A percentile compares a stretch with the other conserved stretches of the same genome.
phyloP scores from a whole-genome alignment of 345 rosid genomes.

The Citrus sp. region DNA sequence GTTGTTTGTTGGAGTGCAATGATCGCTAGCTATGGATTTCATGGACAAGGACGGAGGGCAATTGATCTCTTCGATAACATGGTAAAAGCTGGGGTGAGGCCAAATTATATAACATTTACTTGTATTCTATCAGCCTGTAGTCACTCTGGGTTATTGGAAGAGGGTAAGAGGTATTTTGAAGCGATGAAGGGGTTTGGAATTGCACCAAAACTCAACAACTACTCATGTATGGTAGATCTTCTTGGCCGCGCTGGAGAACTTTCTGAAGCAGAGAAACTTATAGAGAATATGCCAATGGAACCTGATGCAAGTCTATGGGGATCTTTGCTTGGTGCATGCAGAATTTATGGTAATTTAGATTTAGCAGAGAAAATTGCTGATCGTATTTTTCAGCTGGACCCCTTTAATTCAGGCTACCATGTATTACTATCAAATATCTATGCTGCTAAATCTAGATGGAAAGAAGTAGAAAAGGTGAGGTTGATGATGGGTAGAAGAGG shows the following conservation, averaged over 20 bases:
- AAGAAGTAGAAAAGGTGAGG: conserved; percentile 6
- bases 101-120: conserved; percentile 6
- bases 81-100: not conserved
- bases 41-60: not conserved
- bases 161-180: conserved; percentile 1
- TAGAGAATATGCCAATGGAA: not conserved
- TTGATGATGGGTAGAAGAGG: conserved; percentile 1
- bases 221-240: conserved; percentile 1
- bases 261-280: conserved; percentile 1
- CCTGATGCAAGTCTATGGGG: conserved; percentile 10
- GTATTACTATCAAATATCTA: conserved; percentile 1
- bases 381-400: conserved; percentile 1
- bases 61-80: conserved; percentile 1
- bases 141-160: conserved; percentile 4
- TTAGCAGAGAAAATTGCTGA: conserved; percentile 7
- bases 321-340: conserved; percentile 5
- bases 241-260: conserved; percentile 1
- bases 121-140: conserved; percentile 1
- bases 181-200: not conserved
- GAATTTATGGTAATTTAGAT: conserved; percentile 4
- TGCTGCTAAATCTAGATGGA: conserved; percentile 9
- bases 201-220: not conserved
- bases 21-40: not conserved
- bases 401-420: conserved; percentile 1
- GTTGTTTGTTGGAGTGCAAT: conserved; percentile 9